A percentile compares a stretch with the other conserved stretches of the same genome.
Conservation (phyloP, 1,284 basidiomycete species). For the Meira miltonrushii region DNA sequence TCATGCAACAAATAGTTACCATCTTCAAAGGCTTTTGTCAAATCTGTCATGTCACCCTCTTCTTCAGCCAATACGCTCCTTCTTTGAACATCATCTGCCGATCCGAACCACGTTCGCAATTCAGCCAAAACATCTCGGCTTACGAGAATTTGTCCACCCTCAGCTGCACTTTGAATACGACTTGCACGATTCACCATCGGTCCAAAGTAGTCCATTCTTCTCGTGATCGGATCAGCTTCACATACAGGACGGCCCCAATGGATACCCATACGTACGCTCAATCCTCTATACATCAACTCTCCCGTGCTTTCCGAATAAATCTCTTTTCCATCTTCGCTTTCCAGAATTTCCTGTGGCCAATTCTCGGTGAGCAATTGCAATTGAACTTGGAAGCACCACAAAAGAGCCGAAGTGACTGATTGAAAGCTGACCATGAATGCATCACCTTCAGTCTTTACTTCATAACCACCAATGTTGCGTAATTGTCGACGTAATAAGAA, state of each 20-base stretch:
- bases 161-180: constrained; percentile 75
- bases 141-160: constrained; percentile 91
- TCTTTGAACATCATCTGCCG: constrained; percentile 23
- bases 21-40: constrained; percentile 24
- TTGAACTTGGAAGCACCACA: constrained; percentile 90
- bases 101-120: constrained; percentile 36
- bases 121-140: constrained; percentile 68
- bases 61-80: constrained; percentile 30
- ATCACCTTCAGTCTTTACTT: constrained; percentile 99
- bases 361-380: constrained; percentile 73
- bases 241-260: constrained; percentile 89
- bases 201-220: constrained; percentile 75
- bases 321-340: constrained; percentile 83
- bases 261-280: constrained; percentile 95
- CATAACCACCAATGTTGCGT: constrained; percentile 89
- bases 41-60: neutral
- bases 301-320: constrained; percentile 65
- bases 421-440: constrained; percentile 98
- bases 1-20: constrained; percentile 45
- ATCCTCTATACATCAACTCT: constrained; percentile 73
- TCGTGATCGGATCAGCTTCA: constrained; percentile 86
- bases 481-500: constrained; percentile 77
- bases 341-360: constrained; percentile 92
- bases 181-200: constrained; percentile 62
- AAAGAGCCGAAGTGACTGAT: constrained; percentile 74